These are phyloP conservation scores for Sphagnum magellanicum DNA, from an alignment of 228 moss, liverwort and hornwort species.

Conservation along the genomic window DNA sequence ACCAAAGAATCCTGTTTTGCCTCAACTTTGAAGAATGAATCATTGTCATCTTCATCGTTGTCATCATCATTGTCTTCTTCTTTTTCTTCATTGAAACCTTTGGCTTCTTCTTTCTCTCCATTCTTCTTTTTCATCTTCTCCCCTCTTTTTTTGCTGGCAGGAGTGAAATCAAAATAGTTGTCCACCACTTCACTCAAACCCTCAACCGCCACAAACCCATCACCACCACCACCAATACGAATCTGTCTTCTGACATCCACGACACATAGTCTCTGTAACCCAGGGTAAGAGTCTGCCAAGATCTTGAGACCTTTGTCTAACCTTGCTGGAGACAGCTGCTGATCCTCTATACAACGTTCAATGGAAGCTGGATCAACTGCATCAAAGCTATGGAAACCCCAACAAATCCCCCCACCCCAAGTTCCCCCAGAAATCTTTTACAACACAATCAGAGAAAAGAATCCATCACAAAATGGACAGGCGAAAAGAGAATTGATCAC, in stretches of 20 bases:
- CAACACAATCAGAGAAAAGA: too few species aligned
- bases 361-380: conserved; percentile 10
- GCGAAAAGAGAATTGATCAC: too few species aligned
- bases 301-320: conserved; percentile 32
- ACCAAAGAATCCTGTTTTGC: background rate
- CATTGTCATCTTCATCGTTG: background rate
- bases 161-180: too few species aligned
- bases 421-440: too few species aligned
- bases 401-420: too few species aligned
- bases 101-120: too few species aligned
- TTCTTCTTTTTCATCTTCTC: too few species aligned
- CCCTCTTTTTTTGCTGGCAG: too few species aligned
- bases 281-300: conserved; percentile 35
- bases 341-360: conserved; percentile 14
- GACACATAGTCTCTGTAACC: conserved; percentile 38
- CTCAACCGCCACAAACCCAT: conserved; percentile 1
- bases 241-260: conserved; percentile 30
- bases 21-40: background rate
- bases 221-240: conserved; percentile 2
- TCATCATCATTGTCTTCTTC: background rate
- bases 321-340: conserved; percentile 26
- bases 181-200: background rate
- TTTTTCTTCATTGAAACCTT: too few species aligned
- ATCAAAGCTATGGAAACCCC: background rate
- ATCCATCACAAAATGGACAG: too few species aligned